phyloP scores from a whole-genome alignment of 2,329 filamentous ascomycete genomes.

The Fusarium bulbicola region DNA sequence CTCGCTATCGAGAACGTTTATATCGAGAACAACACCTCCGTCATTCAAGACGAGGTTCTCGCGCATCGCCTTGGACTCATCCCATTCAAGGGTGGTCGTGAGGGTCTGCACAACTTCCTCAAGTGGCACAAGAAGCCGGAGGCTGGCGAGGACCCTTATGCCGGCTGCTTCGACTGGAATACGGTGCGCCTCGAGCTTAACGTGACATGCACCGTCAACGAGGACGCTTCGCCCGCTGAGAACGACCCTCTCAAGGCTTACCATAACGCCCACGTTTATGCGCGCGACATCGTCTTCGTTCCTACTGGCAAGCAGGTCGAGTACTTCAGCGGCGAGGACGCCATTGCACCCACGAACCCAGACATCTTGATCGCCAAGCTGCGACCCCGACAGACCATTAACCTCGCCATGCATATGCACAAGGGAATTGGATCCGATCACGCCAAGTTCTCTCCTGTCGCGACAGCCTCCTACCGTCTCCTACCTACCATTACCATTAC shows the following conservation, averaged over 20 bases:
- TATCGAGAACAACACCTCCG: conserved; percentile 95
- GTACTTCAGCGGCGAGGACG: conserved; percentile 73
- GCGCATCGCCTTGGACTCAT: conserved; percentile 90
- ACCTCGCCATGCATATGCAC: conserved; percentile 90
- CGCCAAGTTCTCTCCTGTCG: conserved; percentile 96
- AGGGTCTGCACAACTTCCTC: conserved; percentile 80
- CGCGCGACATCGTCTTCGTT: conserved; percentile 78
- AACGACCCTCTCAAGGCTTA: conserved; percentile 87
- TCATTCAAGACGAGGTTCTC: conserved; percentile 97
- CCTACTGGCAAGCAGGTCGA: conserved; percentile 77
- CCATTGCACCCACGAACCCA: conserved; percentile 82
- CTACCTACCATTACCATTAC: conserved; percentile 88
- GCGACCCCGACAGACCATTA: conserved; percentile 87
- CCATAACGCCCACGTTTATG: conserved; percentile 84
- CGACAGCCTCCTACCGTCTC: conserved; percentile 91
- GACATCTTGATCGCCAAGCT: conserved; percentile 95
- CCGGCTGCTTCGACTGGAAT: conserved; percentile 80
- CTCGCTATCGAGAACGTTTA: conserved; percentile 94
- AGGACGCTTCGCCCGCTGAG: conserved; percentile 74
- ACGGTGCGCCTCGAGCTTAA: conserved; percentile 83
- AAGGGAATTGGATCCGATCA: conserved; percentile 95
- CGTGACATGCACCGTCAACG: conserved; percentile 82
- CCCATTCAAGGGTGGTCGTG: conserved; percentile 81
- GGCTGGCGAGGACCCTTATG: conserved; percentile 68
- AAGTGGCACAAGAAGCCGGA: conserved; percentile 80